Conservation (phyloP, 768 basidiomycete genomes). For the Rossbeevera mucosa region DNA sequence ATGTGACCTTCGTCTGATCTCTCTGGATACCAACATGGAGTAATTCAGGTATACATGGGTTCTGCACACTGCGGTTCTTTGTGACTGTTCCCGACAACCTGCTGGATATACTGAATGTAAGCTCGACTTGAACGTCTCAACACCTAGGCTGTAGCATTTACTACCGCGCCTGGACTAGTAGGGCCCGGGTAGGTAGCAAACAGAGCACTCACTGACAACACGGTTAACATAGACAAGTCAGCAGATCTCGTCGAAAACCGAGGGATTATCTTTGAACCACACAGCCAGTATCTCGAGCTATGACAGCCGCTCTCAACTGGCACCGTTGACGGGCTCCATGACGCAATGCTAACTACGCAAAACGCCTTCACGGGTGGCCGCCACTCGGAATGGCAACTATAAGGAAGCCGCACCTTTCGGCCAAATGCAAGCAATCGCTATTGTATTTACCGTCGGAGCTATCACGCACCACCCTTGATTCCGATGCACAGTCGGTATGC, state of each 20-base stretch:
- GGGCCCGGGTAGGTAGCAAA: not conserved
- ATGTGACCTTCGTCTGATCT: conserved; percentile 1
- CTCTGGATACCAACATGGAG: not conserved
- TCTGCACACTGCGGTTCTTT: not conserved
- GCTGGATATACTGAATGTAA: not conserved
- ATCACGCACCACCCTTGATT: not conserved
- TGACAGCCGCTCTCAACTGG: not conserved
- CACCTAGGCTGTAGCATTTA: not conserved
- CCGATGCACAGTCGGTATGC: conserved; percentile 6
- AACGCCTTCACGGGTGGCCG: conserved; percentile 1
- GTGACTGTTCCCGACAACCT: not conserved
- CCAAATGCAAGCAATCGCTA: conserved; percentile 19
- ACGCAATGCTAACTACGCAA: conserved; percentile 3
- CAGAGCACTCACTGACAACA: too few relatives aligned
- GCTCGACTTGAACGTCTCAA: not conserved
- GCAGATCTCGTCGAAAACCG: not conserved
- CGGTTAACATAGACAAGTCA: not conserved
- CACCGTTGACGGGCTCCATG: not conserved
- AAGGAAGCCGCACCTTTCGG: conserved; percentile 9
- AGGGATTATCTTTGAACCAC: not conserved
- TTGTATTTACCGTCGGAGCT: conserved; percentile 15
- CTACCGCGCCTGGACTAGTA: not conserved
- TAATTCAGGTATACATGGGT: not conserved
- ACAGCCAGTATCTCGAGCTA: conserved; percentile 5
- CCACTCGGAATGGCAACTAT: conserved; percentile 9